phyloP scores from a whole-genome alignment of 202 grass and related monocot genomes.

The Saccharum hybrid region DNA sequence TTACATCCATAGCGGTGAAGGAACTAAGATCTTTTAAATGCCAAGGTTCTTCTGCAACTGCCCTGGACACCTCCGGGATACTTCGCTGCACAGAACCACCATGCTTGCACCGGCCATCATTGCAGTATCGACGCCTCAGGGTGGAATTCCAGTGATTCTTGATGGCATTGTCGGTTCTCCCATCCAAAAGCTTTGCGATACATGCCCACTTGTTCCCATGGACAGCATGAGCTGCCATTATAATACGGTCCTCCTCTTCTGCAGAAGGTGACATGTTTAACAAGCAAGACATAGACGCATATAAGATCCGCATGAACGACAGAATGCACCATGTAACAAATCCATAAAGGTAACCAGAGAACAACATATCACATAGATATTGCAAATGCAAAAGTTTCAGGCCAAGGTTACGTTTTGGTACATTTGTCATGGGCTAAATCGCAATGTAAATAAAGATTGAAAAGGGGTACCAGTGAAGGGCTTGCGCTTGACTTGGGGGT shows the following conservation, averaged over 20 bases:
- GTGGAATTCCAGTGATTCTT: conserved; percentile 99
- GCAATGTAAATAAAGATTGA: not conserved
- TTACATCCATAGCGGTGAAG: conserved; percentile 48
- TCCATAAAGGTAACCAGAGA: conserved; percentile 7
- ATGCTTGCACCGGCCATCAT: conserved; percentile 48
- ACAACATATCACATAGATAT: not conserved
- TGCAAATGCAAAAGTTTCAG: conserved; percentile 7
- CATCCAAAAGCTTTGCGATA: conserved; percentile 84
- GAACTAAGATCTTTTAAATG: conserved; percentile 52
- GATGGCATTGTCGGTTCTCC: conserved; percentile 95
- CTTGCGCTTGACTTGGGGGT: conserved; percentile 95
- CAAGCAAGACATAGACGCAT: not conserved
- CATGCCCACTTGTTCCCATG: conserved; percentile 96
- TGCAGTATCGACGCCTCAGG: conserved; percentile 67
- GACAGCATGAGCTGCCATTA: conserved; percentile 76
- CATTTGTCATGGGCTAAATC: conserved; percentile 27
- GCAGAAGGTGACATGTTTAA: conserved; percentile 43
- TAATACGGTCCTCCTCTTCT: conserved; percentile 95
- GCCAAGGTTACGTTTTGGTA: not conserved
- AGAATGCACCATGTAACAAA: conserved; percentile 16
- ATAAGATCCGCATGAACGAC: not conserved
- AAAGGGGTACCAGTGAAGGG: conserved; percentile 80
- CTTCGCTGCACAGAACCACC: conserved; percentile 43
- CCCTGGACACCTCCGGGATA: conserved; percentile 49
- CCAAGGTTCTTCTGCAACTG: conserved; percentile 53